phyloP scores from a whole-genome alignment of 192 early-diverging fungal species.

The Linnemannia elongata region DNA sequence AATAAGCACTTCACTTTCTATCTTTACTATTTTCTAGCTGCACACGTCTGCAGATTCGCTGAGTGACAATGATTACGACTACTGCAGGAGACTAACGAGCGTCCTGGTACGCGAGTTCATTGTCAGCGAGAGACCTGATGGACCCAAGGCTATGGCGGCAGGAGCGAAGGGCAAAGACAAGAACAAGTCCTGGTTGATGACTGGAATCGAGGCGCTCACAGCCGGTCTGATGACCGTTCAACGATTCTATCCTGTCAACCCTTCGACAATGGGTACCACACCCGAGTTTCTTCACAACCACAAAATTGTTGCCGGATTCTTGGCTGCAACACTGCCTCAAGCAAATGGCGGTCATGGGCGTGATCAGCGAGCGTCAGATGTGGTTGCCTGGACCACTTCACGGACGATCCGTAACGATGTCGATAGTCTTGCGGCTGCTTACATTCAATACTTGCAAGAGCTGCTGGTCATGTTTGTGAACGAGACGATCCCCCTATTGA shows the following conservation, averaged over 20 bases:
- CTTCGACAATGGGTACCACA: background rate
- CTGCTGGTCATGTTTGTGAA: slow-evolving; percentile 53
- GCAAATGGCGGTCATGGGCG: slow-evolving; percentile 40
- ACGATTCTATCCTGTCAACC: slow-evolving; percentile 25
- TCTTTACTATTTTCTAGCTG: slow-evolving; percentile 3
- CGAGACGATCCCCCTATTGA: slow-evolving; percentile 57
- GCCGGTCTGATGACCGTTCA: slow-evolving; percentile 36
- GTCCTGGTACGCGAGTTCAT: slow-evolving; percentile 45
- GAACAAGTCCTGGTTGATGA: slow-evolving; percentile 49
- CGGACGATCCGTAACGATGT: slow-evolving; percentile 28
- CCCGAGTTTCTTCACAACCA: background rate
- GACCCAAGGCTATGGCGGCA: slow-evolving; percentile 47
- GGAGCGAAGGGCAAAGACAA: slow-evolving; percentile 54
- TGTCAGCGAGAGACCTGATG: slow-evolving; percentile 30
- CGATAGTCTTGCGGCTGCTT: slow-evolving; percentile 44
- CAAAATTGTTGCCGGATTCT: slow-evolving; percentile 34
- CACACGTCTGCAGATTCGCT: slow-evolving; percentile 20
- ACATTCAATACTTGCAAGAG: slow-evolving; percentile 42
- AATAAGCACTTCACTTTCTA: background rate
- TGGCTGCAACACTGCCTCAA: slow-evolving; percentile 43
- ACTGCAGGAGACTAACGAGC: slow-evolving; percentile 38
- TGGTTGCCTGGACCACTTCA: slow-evolving; percentile 55
- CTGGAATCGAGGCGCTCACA: slow-evolving; percentile 51
- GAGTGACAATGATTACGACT: slow-evolving; percentile 48
- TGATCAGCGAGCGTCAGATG: slow-evolving; percentile 30